A percentile compares a stretch with the other conserved stretches of the same genome.
These are phyloP conservation scores for Pseudohalonectria lignicola DNA, from an alignment of 2,329 filamentous ascomycete species.

Conservation along the genomic window DNA sequence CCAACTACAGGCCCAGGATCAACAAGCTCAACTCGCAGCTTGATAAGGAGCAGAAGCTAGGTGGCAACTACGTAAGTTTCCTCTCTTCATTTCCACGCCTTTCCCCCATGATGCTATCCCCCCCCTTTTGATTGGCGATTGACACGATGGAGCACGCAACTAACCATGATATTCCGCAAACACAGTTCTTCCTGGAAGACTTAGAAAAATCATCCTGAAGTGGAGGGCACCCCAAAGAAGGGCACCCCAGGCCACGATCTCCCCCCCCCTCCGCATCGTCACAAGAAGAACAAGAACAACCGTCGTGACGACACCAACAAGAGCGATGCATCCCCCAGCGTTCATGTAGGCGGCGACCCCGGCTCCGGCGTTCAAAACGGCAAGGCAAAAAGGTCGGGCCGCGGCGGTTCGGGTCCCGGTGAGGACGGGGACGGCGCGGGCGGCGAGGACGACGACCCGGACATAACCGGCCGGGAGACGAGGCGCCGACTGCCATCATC, in stretches of 20 bases:
- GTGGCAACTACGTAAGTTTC: constrained; percentile 74
- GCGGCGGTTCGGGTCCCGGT: constrained; percentile 18
- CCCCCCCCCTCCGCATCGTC: constrained; percentile 21
- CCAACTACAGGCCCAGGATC: constrained; percentile 92
- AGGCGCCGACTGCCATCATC: too few species aligned
- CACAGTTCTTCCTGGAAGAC: constrained; percentile 91
- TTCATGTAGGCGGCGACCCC: too few species aligned
- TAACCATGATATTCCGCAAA: neutral
- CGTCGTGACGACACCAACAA: too few species aligned
- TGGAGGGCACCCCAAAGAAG: constrained; percentile 37
- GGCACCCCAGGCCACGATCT: constrained; percentile 19
- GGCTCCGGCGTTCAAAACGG: constrained; percentile 35
- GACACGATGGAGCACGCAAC: too few species aligned
- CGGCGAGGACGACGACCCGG: constrained; percentile 56
- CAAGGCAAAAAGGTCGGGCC: constrained; percentile 10
- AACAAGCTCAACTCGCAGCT: constrained; percentile 95
- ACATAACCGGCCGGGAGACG: constrained; percentile 49
- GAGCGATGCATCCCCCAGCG: too few species aligned
- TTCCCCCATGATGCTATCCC: constrained; percentile 2
- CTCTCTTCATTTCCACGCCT: too few species aligned
- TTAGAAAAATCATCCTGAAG: constrained; percentile 46
- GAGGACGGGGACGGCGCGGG: constrained; percentile 31
- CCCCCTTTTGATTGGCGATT: neutral
- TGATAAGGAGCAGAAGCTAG: constrained; percentile 92
- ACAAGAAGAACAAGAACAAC: too few species aligned